phyloP scores from a whole-genome alignment of 371 early-diverging fungal genomes.

The Saksenaea oblongispora region DNA sequence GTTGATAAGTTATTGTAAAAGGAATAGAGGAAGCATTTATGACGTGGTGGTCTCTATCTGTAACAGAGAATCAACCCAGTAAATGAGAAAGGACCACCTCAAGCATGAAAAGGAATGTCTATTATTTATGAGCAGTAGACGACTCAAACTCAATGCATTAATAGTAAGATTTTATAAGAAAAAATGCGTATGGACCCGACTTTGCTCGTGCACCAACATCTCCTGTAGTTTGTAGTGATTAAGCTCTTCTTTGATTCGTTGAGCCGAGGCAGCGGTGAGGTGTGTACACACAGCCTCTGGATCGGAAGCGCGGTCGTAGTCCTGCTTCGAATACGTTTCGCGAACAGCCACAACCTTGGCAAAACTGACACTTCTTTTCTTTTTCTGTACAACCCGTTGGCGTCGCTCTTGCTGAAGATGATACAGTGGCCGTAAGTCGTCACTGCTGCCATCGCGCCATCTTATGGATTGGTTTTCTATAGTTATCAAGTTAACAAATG shows the following conservation, averaged over 20 bases:
- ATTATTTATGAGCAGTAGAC: not conserved
- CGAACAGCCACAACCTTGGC: constrained; percentile 34
- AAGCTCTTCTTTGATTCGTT: constrained; percentile 70
- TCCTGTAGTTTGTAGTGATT: constrained; percentile 73
- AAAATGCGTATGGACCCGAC: constrained; percentile 67
- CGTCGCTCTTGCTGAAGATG: constrained; percentile 7
- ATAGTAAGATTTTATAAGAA: constrained; percentile 43
- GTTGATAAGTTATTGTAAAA: no score
- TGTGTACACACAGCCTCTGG: constrained; percentile 54
- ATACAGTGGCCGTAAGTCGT: not conserved
- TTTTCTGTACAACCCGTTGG: not conserved
- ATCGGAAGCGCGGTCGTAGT: constrained; percentile 73
- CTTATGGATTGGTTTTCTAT: not conserved
- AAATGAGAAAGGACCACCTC: no score
- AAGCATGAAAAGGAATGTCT: not conserved
- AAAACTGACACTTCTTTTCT: constrained; percentile 22
- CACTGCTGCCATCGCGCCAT: not conserved
- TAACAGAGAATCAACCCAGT: no score
- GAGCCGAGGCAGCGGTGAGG: constrained; percentile 60
- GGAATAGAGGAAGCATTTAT: no score
- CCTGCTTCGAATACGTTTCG: constrained; percentile 63
- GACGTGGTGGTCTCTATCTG: no score
- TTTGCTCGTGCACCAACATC: constrained; percentile 72
- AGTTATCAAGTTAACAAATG: not conserved
- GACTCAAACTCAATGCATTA: not conserved